phyloP scores from a whole-genome alignment of 768 basidiomycete genomes.

The Termitomyces eurrhizus region DNA sequence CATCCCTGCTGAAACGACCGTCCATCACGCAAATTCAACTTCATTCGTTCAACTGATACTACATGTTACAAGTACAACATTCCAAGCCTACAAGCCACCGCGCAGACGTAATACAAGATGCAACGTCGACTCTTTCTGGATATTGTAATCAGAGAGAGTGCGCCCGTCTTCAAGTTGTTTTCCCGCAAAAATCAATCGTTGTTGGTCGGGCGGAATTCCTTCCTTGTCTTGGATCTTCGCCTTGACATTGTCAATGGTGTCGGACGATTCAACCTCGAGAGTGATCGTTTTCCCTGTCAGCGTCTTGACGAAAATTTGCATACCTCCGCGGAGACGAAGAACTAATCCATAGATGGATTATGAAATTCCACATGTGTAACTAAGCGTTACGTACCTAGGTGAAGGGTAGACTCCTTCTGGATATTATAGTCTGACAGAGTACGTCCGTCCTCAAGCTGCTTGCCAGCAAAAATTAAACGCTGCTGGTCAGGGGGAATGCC shows the following conservation, averaged over 20 bases:
- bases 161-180: conserved; percentile 21
- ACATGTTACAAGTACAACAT: conserved; percentile 4
- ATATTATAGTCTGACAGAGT: conserved; percentile 36
- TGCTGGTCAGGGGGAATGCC: conserved; percentile 21
- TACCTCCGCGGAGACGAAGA: conserved; percentile 31
- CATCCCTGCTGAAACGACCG: conserved; percentile 12
- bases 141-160: conserved; percentile 21
- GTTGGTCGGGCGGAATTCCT: conserved; percentile 20
- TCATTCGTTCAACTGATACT: conserved; percentile 1
- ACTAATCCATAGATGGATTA: conserved; percentile 12
- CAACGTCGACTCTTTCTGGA: conserved; percentile 20
- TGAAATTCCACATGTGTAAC: conserved; percentile 1
- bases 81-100: conserved; percentile 27
- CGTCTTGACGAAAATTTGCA: conserved; percentile 24
- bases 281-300: conserved; percentile 20
- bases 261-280: conserved; percentile 19
- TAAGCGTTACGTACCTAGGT: conserved; percentile 25
- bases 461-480: conserved; percentile 23
- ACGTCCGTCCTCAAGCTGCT: conserved; percentile 35
- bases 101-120: conserved; percentile 31
- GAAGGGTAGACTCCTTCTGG: conserved; percentile 62
- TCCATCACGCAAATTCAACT: conserved; percentile 10
- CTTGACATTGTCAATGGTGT: conserved; percentile 20
- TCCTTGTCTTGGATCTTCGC: conserved; percentile 21
- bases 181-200: conserved; percentile 19